phyloP scores from a whole-genome alignment of 2,329 filamentous ascomycete genomes.

The Talaromyces sp. region DNA sequence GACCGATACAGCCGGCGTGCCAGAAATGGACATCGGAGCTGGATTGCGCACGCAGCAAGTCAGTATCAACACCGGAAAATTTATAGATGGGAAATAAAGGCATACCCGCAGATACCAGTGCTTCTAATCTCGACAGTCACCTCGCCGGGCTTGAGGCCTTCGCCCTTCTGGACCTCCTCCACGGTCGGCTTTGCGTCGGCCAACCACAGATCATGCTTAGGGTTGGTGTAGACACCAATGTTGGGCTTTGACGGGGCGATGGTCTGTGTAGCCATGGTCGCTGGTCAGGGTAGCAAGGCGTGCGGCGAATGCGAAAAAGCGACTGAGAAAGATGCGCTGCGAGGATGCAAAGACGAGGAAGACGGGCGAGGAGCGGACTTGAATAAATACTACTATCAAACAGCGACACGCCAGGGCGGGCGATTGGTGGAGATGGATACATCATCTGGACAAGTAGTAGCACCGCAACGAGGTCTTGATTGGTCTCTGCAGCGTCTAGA shows the following conservation, averaged over 20 bases:
- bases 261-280: slow-evolving; percentile 9
- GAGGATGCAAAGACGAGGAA: background rate
- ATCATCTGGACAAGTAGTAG: background rate
- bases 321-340: background rate
- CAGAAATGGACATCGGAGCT: slow-evolving; percentile 96
- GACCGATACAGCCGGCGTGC: slow-evolving; percentile 90
- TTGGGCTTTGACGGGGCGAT: slow-evolving; percentile 61
- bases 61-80: background rate
- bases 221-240: slow-evolving; percentile 95
- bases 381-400: background rate
- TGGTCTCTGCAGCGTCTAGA: background rate
- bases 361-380: background rate
- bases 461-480: background rate
- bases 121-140: slow-evolving; percentile 86
- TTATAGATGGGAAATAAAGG: background rate
- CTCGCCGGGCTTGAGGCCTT: slow-evolving; percentile 70
- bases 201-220: slow-evolving; percentile 86
- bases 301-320: background rate
- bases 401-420: background rate
- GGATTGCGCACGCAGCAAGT: slow-evolving; percentile 6
- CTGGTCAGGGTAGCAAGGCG: background rate
- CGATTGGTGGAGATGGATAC: background rate
- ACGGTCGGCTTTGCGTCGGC: slow-evolving; percentile 69
- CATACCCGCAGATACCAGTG: slow-evolving; percentile 91
- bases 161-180: slow-evolving; percentile 65